Evolutionary conservation across 192 early-diverging fungal genomes (phyloP).

Genomic region (Spizellomyces punctatus): DNA sequence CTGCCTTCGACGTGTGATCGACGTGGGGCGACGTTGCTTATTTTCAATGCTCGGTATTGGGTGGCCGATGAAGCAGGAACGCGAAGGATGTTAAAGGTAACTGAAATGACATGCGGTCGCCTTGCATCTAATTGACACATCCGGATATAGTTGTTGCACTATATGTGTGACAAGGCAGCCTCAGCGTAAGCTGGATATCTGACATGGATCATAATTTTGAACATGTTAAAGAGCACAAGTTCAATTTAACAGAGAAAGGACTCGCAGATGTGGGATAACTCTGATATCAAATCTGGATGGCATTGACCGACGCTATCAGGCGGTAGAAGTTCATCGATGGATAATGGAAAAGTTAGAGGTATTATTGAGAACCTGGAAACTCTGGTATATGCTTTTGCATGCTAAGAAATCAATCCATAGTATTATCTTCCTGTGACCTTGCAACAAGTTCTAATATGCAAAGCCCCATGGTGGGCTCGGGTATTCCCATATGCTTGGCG

Average conservation of each 20-base stretch:
- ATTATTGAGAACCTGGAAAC: not conserved
- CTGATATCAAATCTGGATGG: slow-evolving; percentile 30
- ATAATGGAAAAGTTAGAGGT: slow-evolving; percentile 32
- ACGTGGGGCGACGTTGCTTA: slow-evolving; percentile 17
- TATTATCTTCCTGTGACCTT: slow-evolving; percentile 25
- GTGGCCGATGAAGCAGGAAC: slow-evolving; percentile 21
- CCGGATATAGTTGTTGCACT: slow-evolving; percentile 4
- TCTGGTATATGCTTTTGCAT: too few relatives aligned
- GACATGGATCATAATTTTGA: too few relatives aligned
- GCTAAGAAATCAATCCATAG: slow-evolving; percentile 10
- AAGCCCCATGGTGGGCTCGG: slow-evolving; percentile 35
- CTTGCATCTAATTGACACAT: too few relatives aligned
- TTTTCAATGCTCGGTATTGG: slow-evolving; percentile 35
- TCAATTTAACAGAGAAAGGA: slow-evolving; percentile 8
- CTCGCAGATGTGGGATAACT: slow-evolving; percentile 22
- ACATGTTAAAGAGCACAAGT: too few relatives aligned
- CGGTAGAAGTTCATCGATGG: slow-evolving; percentile 26
- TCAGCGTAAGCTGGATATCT: slow-evolving; percentile 2
- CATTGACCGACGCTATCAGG: slow-evolving; percentile 1
- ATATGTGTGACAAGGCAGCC: slow-evolving; percentile 29
- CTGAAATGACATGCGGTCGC: not conserved
- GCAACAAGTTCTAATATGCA: slow-evolving; percentile 14
- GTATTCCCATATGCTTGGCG: slow-evolving; percentile 18
- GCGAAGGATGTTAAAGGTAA: slow-evolving; percentile 26
- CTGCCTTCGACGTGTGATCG: slow-evolving; percentile 18